Conservation (phyloP, 352 stramenopile species). For the Phytophthora aleatoria region DNA sequence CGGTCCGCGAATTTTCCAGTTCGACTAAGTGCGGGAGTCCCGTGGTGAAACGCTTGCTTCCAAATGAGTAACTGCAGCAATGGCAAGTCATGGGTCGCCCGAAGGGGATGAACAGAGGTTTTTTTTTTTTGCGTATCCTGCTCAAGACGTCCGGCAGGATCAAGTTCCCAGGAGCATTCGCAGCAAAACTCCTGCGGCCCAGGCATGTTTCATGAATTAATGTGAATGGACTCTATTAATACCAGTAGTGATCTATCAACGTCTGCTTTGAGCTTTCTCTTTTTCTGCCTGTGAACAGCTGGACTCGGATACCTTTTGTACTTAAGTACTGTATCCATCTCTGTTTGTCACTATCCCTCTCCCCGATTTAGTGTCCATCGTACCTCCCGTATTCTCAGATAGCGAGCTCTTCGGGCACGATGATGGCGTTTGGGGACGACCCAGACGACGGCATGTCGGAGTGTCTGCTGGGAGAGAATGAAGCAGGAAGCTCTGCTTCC, state of each 20-base stretch:
- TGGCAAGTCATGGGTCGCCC: not conserved
- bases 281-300: too few species aligned
- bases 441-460: conserved; percentile 30
- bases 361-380: conserved; percentile 4
- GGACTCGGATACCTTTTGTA: too few species aligned
- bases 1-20: not conserved
- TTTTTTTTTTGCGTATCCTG: not conserved
- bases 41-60: not conserved
- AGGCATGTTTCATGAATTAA: not conserved
- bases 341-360: not conserved
- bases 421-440: conserved; percentile 56
- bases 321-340: not conserved
- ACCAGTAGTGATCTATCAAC: too few species aligned
- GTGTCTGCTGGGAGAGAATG: conserved; percentile 27
- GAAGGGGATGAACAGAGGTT: not conserved
- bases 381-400: conserved; percentile 23
- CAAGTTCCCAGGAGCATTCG: not conserved
- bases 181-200: not conserved
- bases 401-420: conserved; percentile 10
- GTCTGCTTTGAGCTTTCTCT: too few species aligned
- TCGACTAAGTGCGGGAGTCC: not conserved
- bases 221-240: too few species aligned
- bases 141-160: not conserved
- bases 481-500: conserved; percentile 5
- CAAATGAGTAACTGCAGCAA: not conserved